Base-by-base conservation (phyloP, 148 eudicot genomes). In the Amaranthus palmeri region DNA sequence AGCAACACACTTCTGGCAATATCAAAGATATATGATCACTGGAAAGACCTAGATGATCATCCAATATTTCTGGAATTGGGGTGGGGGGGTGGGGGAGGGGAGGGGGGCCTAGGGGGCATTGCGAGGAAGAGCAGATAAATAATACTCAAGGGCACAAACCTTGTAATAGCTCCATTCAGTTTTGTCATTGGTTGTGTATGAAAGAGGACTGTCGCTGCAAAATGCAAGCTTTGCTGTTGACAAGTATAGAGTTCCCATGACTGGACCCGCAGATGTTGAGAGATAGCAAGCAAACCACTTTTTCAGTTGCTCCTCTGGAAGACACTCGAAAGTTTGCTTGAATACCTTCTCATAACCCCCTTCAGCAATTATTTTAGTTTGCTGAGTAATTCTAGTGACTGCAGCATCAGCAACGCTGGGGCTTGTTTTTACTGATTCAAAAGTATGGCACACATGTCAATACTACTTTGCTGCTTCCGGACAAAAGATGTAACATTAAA, bases 251-350 rank as follows among this genome's bases (percentile, higher is more conserved):
- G 79, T 78, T 75, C 98, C 98, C 86, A 87, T 83, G 68, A 92
- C 91, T 40, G 98, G 98, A 61, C 98, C 98, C n/a, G 96, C 92
- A 42, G 96, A 92, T 56, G 98, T 90, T 59, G 98, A 92, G 51
- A 92, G 83, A 79, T 92, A 92, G 83, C 98, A 92, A 7, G 96
- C 96, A 72, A 85, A 92, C 68, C 86, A 74, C 80, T 86, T 90
- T 60, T 85, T 72, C 55, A 92, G 90, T 67, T 88, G 77, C 82
- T 92, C 97, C 46, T 83, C 97, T 6, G 97, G 90, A 71, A 81
- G 83, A 71, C 87, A 84, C 81, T 90, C 96, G 76, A 90, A 92
- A 64, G 92, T 81, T 78, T 90, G 91, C 62, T 81, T 79, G 61
- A 90, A 92, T 14, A 92, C 82, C 78, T 92, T 92, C 77, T 92